Percentiles rank a stretch among this genome's conserved stretches.
Conservation (phyloP, 345 rosid species). For the Microcos paniculata region DNA sequence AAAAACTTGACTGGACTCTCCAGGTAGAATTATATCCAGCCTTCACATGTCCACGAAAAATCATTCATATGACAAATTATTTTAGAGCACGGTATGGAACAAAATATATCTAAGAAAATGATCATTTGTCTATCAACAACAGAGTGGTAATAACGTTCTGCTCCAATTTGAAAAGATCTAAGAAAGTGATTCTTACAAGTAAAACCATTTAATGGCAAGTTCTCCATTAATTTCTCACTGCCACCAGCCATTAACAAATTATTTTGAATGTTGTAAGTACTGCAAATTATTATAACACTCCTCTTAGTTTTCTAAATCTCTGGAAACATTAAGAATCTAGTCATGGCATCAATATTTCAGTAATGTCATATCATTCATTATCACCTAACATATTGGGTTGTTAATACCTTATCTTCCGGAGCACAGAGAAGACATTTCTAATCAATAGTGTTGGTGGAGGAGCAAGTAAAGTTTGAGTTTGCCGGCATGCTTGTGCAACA, state of each 20-base stretch:
- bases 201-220: not conserved
- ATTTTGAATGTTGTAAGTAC: not conserved
- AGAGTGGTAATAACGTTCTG: not conserved
- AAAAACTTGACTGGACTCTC: not conserved
- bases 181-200: not conserved
- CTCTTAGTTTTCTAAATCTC: not conserved
- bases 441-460: slow-evolving; percentile 71
- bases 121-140: not conserved
- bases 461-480: slow-evolving; percentile 75
- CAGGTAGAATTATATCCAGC: not conserved
- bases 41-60: not conserved
- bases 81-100: slow-evolving; percentile 4
- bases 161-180: not conserved
- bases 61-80: not conserved
- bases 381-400: slow-evolving; percentile 13
- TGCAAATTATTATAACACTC: not conserved
- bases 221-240: not conserved
- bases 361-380: not conserved
- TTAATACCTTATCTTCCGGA: slow-evolving; percentile 71
- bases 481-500: slow-evolving; percentile 86
- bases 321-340: not conserved
- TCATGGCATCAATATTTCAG: slow-evolving; percentile 13
- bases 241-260: not conserved
- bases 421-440: slow-evolving; percentile 63
- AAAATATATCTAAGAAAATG: not conserved